Percentiles rank a stretch among this genome's conserved stretches.
Conservation (phyloP, 2,329 filamentous ascomycete genomes). For the Talaromyces atroroseus region DNA sequence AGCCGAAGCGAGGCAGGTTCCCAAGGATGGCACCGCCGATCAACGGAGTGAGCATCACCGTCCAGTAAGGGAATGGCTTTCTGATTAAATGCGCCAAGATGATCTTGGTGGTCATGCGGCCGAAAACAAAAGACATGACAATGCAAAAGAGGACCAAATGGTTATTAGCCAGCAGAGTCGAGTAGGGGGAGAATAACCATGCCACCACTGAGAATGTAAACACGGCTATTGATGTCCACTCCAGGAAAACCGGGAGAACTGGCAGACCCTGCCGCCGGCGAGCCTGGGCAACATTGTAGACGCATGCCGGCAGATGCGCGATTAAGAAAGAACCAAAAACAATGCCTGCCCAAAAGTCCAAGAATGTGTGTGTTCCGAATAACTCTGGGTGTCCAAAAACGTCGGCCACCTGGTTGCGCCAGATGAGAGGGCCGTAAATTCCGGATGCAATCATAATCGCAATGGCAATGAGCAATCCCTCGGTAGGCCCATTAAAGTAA, state of each 20-base stretch:
- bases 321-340: constrained; percentile 61
- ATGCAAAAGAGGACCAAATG: constrained; percentile 87
- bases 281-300: constrained; percentile 76
- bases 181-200: constrained; percentile 89
- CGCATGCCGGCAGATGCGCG: constrained; percentile 80
- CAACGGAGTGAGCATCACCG: constrained; percentile 79
- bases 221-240: constrained; percentile 87
- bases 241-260: constrained; percentile 75
- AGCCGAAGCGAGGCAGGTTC: constrained; percentile 73
- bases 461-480: constrained; percentile 86
- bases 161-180: constrained; percentile 73
- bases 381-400: constrained; percentile 59
- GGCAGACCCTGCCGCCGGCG: constrained; percentile 67
- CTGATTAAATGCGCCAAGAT: constrained; percentile 91
- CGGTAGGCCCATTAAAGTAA: constrained; percentile 94
- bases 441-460: constrained; percentile 80
- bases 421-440: constrained; percentile 81
- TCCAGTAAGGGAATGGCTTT: constrained; percentile 97
- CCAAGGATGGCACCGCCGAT: constrained; percentile 76
- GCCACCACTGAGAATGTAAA: constrained; percentile 69
- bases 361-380: constrained; percentile 68
- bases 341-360: constrained; percentile 79
- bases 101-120: constrained; percentile 97
- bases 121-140: constrained; percentile 95
- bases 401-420: constrained; percentile 68